These are phyloP conservation scores for Borovskyia barvae DNA, from an alignment of 208 protist genomes.

Conservation along the genomic window DNA sequence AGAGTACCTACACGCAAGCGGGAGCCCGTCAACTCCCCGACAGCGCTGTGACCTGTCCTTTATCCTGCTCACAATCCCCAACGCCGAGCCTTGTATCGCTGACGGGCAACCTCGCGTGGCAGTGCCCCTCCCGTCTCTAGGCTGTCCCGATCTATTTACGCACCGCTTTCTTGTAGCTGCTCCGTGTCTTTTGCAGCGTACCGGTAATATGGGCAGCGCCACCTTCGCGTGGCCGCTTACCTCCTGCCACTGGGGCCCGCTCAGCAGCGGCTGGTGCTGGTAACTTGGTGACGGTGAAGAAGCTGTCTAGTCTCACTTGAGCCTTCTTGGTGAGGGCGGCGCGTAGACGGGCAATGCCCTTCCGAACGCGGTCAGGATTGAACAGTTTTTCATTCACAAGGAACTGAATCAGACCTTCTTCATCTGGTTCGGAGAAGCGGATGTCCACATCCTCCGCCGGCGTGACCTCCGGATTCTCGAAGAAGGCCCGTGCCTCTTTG, in stretches of 20 bases:
- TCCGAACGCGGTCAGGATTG: constrained; percentile 87
- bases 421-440: constrained; percentile 96
- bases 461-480: constrained; percentile 91
- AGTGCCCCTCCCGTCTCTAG: too few species aligned
- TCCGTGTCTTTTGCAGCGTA: constrained; percentile 55
- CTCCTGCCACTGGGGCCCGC: constrained; percentile 14
- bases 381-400: constrained; percentile 98
- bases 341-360: constrained; percentile 78
- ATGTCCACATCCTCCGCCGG: constrained; percentile 76
- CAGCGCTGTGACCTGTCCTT: too few species aligned
- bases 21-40: too few species aligned
- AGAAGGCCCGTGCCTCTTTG: constrained; percentile 90
- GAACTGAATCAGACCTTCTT: constrained; percentile 96
- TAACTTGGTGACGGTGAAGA: constrained; percentile 68
- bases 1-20: too few species aligned
- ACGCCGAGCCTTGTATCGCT: too few species aligned
- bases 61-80: not conserved
- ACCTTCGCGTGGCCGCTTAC: constrained; percentile 52
- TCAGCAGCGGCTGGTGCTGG: constrained; percentile 1
- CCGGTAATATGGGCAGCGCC: constrained; percentile 48
- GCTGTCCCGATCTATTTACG: constrained; percentile 77
- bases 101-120: too few species aligned
- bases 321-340: constrained; percentile 72
- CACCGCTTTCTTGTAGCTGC: constrained; percentile 82
- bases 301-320: constrained; percentile 88